Evolutionary conservation across 768 basidiomycete species (phyloP).

Genomic region (Hericium rajendrae): DNA sequence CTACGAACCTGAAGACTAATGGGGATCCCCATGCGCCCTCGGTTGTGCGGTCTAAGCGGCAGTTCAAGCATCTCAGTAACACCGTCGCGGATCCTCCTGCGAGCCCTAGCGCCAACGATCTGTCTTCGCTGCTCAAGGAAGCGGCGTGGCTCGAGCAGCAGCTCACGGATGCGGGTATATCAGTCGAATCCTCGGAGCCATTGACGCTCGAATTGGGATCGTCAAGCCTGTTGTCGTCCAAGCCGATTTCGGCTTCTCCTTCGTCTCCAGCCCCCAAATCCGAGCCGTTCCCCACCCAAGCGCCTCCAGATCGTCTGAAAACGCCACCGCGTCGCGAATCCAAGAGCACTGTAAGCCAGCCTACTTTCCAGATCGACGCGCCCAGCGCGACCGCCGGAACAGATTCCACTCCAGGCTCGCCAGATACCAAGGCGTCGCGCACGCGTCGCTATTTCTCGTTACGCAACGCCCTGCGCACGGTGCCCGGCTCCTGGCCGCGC

Average conservation of each 20-base stretch:
- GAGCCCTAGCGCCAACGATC: constrained; percentile 42
- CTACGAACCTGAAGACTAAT: constrained; percentile 9
- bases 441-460: constrained; percentile 19
- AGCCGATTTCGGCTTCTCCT: background rate
- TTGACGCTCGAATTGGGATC: constrained; percentile 4
- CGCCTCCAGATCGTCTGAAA: background rate
- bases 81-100: constrained; percentile 25
- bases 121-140: constrained; percentile 45
- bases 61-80: constrained; percentile 14
- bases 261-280: background rate
- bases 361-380: constrained; percentile 15
- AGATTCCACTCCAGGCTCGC: constrained; percentile 26
- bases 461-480: constrained; percentile 33
- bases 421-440: constrained; percentile 36
- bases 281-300: background rate
- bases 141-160: constrained; percentile 49
- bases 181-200: constrained; percentile 16
- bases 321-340: background rate
- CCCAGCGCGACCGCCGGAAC: constrained; percentile 21
- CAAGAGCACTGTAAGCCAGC: constrained; percentile 4
- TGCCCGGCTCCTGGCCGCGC: constrained; percentile 28
- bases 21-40: constrained; percentile 11
- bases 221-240: background rate
- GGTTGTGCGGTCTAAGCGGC: constrained; percentile 14
- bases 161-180: constrained; percentile 33